Conservation (phyloP, 2,329 filamentous ascomycete species). For the Aureobasidium lini region DNA sequence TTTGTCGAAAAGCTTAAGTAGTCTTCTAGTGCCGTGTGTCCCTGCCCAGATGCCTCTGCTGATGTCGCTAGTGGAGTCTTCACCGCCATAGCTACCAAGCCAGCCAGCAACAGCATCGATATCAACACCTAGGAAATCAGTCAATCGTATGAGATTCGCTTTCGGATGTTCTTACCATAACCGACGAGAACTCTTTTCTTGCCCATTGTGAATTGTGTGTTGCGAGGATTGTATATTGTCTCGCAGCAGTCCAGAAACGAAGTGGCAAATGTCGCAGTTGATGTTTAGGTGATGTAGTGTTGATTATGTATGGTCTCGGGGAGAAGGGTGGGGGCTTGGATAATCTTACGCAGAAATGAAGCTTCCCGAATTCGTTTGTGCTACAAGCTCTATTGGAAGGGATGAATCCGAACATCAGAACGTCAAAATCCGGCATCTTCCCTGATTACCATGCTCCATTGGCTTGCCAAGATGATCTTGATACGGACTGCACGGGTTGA, state of each 20-base stretch:
- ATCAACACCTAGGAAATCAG: conserved; percentile 33
- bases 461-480: too few relatives aligned
- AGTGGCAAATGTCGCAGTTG: too few relatives aligned
- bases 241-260: too few relatives aligned
- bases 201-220: conserved; percentile 15
- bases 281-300: neutral
- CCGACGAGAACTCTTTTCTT: conserved; percentile 21
- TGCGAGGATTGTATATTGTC: too few relatives aligned
- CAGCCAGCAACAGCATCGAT: conserved; percentile 71
- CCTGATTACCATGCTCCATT: too few relatives aligned
- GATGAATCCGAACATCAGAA: too few relatives aligned
- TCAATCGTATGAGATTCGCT: neutral
- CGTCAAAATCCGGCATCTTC: too few relatives aligned
- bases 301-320: too few relatives aligned
- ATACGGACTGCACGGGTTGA: neutral
- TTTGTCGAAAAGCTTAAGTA: conserved; percentile 65
- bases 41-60: conserved; percentile 57
- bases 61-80: conserved; percentile 57
- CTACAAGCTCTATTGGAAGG: too few relatives aligned
- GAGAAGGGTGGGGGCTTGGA: too few relatives aligned
- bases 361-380: too few relatives aligned
- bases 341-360: too few relatives aligned
- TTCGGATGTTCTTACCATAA: conserved; percentile 23
- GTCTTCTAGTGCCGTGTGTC: conserved; percentile 55
- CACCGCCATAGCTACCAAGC: conserved; percentile 67